phyloP scores from a whole-genome alignment of 768 basidiomycete genomes.

The Lentinula sp. region DNA sequence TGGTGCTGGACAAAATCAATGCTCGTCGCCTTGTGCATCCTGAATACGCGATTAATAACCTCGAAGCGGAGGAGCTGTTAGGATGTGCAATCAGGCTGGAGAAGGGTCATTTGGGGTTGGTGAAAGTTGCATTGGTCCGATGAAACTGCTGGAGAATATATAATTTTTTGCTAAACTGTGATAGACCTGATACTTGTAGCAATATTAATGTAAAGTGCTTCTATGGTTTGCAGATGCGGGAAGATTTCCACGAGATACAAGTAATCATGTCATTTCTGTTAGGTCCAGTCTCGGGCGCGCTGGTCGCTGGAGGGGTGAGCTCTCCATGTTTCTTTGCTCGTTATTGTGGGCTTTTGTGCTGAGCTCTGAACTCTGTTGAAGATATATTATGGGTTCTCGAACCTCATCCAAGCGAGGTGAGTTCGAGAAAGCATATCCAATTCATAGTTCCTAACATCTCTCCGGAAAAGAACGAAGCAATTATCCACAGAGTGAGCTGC shows the following conservation, averaged over 20 bases:
- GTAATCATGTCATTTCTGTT: slow-evolving; percentile 29
- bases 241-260: too few species aligned
- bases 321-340: not conserved
- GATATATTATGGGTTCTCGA: slow-evolving; percentile 72
- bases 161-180: not conserved
- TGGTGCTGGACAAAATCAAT: slow-evolving; percentile 64
- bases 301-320: slow-evolving; percentile 61
- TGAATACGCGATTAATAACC: slow-evolving; percentile 62
- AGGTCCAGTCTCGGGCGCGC: slow-evolving; percentile 65
- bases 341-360: too few species aligned
- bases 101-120: slow-evolving; percentile 51
- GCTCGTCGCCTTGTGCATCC: slow-evolving; percentile 63
- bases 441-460: not conserved
- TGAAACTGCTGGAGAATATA: not conserved
- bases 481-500: slow-evolving; percentile 50
- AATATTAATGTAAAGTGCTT: too few species aligned
- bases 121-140: slow-evolving; percentile 9
- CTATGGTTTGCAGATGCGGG: not conserved
- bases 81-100: slow-evolving; percentile 55
- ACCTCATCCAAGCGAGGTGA: slow-evolving; percentile 53
- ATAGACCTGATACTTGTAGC: not conserved
- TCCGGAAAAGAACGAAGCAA: slow-evolving; percentile 22
- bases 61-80: slow-evolving; percentile 58
- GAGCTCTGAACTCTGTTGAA: slow-evolving; percentile 13
- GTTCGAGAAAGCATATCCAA: slow-evolving; percentile 9